These are phyloP conservation scores for Piper betle DNA, from an alignment of 164 flowering plant species.

Conservation along the genomic window DNA sequence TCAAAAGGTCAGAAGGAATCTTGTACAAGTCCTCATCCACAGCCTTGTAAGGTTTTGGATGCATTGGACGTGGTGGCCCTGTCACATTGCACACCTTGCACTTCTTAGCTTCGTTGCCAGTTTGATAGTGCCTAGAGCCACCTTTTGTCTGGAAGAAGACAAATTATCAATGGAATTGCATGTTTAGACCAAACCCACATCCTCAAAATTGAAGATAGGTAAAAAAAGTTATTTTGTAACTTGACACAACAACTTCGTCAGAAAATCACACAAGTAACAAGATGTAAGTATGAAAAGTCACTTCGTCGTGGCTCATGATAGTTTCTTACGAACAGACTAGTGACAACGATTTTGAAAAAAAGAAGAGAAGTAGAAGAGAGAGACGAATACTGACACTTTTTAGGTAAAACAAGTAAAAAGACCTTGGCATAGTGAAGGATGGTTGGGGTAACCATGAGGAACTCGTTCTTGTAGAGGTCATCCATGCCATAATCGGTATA, in stretches of 20 bases:
- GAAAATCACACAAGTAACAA: no score
- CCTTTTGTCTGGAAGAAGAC: background rate
- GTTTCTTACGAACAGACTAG: no score
- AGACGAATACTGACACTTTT: no score
- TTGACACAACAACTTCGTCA: no score
- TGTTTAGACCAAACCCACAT: no score
- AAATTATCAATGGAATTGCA: no score
- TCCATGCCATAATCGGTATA: conserved; percentile 28
- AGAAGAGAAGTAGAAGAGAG: no score
- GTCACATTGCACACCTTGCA: conserved; percentile 25
- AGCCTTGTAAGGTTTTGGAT: conserved; percentile 35
- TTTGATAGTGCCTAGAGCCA: background rate
- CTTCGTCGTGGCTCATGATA: no score
- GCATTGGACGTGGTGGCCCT: conserved; percentile 14
- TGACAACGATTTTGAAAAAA: no score
- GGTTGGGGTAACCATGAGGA: conserved; percentile 26
- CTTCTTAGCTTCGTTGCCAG: conserved; percentile 28
- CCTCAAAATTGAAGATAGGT: no score
- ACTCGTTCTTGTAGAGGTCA: conserved; percentile 19
- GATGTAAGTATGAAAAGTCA: no score
- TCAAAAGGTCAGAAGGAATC: conserved; percentile 52
- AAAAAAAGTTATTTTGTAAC: no score
- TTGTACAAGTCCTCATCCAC: conserved; percentile 75
- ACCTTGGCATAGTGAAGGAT: conserved; percentile 47
- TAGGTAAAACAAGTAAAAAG: background rate